phyloP scores from a whole-genome alignment of 148 eudicot species.

The Cornus florida region DNA sequence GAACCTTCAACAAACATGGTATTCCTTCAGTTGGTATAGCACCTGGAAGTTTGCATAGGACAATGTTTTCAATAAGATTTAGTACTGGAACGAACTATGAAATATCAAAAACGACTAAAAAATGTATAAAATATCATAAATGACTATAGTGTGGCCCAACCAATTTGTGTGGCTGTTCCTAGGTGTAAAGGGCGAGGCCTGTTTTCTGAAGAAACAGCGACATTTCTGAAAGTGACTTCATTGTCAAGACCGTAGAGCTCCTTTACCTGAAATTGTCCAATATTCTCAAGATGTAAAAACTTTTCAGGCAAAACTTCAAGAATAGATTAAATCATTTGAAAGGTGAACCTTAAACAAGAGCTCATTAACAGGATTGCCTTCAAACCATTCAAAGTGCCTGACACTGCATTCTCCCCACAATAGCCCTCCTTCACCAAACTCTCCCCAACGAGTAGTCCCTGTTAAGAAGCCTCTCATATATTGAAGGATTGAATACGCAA shows the following conservation, averaged over 20 bases:
- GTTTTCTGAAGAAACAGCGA: slow-evolving; percentile 71
- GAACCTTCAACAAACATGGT: slow-evolving; percentile 78
- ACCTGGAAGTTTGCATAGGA: slow-evolving; percentile 43
- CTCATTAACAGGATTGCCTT: slow-evolving; percentile 63
- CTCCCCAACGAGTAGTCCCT: slow-evolving; percentile 99
- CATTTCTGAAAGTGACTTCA: slow-evolving; percentile 72
- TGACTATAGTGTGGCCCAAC: slow-evolving; percentile 28
- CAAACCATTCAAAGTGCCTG: slow-evolving; percentile 93
- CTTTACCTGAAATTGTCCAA: slow-evolving; percentile 61
- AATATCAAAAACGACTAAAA: neutral
- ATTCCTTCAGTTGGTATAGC: slow-evolving; percentile 96
- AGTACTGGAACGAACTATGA: neutral
- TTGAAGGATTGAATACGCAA: neutral
- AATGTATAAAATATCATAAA: neutral
- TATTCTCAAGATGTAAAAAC: neutral
- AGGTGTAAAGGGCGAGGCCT: slow-evolving; percentile 89
- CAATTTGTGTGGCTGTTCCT: slow-evolving; percentile 98
- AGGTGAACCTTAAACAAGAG: slow-evolving; percentile 69
- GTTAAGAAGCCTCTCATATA: slow-evolving; percentile 20
- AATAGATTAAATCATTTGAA: neutral
- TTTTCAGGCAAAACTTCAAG: neutral
- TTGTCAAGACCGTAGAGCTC: slow-evolving; percentile 91
- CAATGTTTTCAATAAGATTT: neutral
- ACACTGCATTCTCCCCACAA: slow-evolving; percentile 94
- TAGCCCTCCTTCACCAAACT: slow-evolving; percentile 95